Base-by-base conservation (phyloP, 2,329 filamentous ascomycete genomes). In the Trichoderma aggressivum region DNA sequence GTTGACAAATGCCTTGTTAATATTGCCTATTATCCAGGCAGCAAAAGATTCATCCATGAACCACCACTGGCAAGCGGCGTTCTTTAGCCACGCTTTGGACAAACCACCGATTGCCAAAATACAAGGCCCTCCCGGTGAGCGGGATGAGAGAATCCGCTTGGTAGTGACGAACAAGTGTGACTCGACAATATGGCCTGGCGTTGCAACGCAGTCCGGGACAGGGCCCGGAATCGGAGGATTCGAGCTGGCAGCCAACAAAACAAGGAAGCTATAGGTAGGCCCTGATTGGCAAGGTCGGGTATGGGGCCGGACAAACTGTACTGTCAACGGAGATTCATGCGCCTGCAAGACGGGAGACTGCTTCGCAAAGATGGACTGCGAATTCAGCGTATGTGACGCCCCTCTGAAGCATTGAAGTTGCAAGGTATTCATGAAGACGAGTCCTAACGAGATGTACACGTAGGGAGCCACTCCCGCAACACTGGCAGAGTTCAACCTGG, bases 241-340 rank as follows among this genome's bases (percentile, higher is more conserved):
- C 77, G 86, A 89, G 76, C 85, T 95, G 43, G 77, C 80, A 1
- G 79, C 88, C 3, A 89, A 90, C 58, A 82, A 86, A 39, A 89
- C 86, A 68, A 87, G 81, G 72, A 86, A 86, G 55, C 82, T 94
- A 72, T 89, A 86, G 67, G 92, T 96, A 28, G 88, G 89, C 12
- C 83, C 87, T 63, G 88, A 93, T 75, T 97, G 93, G 93, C 90
- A 92, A 78, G 93, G 93, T 11, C 88, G 93, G 68, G 84, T 96
- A 32, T 96, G 93, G 93, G 93, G 90, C 14, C 86, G 93, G 68
- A 95, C 93, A 21, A 96, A 96, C 78, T 97, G 93, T 82, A 92
- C 88, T 50, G 93, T 94, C 79, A 89, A 90, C 75, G 84, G 84
- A 18, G 86, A 89, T 61, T 91, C 90, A 1, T 89, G 85, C 65